Percentiles rank a stretch among this genome's conserved stretches.
Conservation (phyloP, 1,284 basidiomycete genomes). For the Phellopilus nigrolimitatus region DNA sequence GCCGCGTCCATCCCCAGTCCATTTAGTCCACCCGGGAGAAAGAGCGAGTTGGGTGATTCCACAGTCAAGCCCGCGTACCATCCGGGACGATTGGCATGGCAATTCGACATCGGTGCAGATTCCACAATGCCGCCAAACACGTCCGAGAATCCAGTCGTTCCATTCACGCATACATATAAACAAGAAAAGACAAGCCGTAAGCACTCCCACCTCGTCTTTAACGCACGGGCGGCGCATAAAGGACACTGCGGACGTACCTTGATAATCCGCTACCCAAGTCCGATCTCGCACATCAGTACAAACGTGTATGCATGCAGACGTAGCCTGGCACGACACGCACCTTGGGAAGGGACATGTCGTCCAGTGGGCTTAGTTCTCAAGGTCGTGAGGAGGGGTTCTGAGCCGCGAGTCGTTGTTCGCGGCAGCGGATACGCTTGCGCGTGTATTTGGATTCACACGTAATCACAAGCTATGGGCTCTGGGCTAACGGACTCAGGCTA, state of each 20-base stretch:
- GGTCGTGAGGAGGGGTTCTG: conserved; percentile 4
- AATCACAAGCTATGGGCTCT: too few species aligned
- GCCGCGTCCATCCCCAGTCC: too few species aligned
- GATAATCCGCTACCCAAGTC: conserved; percentile 45
- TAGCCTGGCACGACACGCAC: conserved; percentile 23
- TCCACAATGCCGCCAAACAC: background rate
- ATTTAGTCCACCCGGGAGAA: too few species aligned
- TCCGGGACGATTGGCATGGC: too few species aligned
- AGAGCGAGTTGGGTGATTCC: too few species aligned
- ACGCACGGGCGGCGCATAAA: background rate
- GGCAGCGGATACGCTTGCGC: too few species aligned
- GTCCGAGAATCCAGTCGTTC: background rate
- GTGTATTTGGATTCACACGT: too few species aligned
- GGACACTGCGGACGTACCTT: conserved; percentile 36
- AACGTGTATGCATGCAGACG: background rate
- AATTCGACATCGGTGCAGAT: too few species aligned
- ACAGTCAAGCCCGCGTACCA: too few species aligned
- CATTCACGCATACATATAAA: background rate
- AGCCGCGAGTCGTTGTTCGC: background rate
- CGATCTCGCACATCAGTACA: conserved; percentile 7
- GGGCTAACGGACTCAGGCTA: too few species aligned
- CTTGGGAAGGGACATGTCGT: conserved; percentile 31
- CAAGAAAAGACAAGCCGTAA: conserved; percentile 14
- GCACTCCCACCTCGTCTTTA: background rate
- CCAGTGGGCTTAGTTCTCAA: background rate